Percentiles rank a stretch among this genome's conserved stretches.
These are phyloP conservation scores for Podila verticillata DNA, from an alignment of 192 early-diverging fungal species.

Conservation along the genomic window DNA sequence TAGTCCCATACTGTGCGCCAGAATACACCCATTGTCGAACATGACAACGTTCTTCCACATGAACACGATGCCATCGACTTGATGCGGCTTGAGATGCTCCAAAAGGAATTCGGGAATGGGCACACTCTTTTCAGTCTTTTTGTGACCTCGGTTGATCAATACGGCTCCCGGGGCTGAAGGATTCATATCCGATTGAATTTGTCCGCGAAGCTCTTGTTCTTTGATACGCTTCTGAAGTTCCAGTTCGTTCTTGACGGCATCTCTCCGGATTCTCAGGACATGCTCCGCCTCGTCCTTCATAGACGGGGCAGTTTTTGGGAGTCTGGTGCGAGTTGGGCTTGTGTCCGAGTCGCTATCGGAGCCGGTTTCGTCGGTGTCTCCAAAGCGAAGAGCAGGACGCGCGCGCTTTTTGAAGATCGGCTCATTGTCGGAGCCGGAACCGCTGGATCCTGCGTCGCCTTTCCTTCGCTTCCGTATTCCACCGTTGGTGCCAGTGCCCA, in stretches of 20 bases:
- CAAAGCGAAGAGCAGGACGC: background rate
- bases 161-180: slow-evolving; percentile 24
- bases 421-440: no score
- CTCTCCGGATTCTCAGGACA: slow-evolving; percentile 16
- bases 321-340: background rate
- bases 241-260: slow-evolving; percentile 26
- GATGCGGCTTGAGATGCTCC: slow-evolving; percentile 69
- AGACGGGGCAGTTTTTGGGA: background rate
- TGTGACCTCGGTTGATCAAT: slow-evolving; percentile 74
- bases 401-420: no score
- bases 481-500: background rate
- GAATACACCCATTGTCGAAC: slow-evolving; percentile 77
- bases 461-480: background rate
- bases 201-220: slow-evolving; percentile 24
- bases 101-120: slow-evolving; percentile 66
- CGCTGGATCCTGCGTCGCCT: background rate
- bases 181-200: background rate
- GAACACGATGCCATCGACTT: slow-evolving; percentile 82
- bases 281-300: slow-evolving; percentile 18
- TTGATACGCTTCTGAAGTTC: slow-evolving; percentile 42
- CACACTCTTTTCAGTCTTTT: slow-evolving; percentile 60
- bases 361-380: background rate
- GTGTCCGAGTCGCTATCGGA: background rate
- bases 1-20: slow-evolving; percentile 90
- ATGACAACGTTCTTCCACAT: slow-evolving; percentile 85